Conservation (phyloP, 371 early-diverging fungal species). For the Mucor saturninus region DNA sequence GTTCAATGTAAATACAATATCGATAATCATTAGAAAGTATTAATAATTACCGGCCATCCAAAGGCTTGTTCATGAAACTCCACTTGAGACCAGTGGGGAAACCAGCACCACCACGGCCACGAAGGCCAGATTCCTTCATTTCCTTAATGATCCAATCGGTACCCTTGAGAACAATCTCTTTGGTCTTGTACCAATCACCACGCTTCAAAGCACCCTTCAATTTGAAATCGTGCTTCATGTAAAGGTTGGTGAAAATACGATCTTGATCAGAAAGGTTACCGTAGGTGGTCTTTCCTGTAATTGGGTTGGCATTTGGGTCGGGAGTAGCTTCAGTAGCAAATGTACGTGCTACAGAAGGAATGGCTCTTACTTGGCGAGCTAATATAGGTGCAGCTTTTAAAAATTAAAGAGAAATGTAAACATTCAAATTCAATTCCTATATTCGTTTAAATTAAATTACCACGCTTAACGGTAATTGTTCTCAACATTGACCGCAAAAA, state of each 20-base stretch:
- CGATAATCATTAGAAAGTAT: no score
- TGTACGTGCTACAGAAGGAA: slow-evolving; percentile 42
- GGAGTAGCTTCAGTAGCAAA: slow-evolving; percentile 51
- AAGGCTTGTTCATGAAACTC: slow-evolving; percentile 98
- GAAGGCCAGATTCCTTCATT: slow-evolving; percentile 94
- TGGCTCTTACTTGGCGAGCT: slow-evolving; percentile 30
- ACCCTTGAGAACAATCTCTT: slow-evolving; percentile 95
- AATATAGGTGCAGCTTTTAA: slow-evolving; percentile 24
- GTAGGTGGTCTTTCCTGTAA: slow-evolving; percentile 58
- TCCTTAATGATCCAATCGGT: slow-evolving; percentile 97
- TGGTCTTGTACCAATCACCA: slow-evolving; percentile 99
- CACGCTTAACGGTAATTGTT: slow-evolving; percentile 48
- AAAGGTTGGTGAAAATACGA: slow-evolving; percentile 97
- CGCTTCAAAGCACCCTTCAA: slow-evolving; percentile 91
- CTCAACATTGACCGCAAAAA: slow-evolving; percentile 46
- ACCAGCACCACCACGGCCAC: slow-evolving; percentile 98
- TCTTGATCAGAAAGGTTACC: slow-evolving; percentile 91
- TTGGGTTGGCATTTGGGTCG: slow-evolving; percentile 56
- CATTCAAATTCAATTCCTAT: background rate
- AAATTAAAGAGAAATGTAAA: slow-evolving; percentile 9
- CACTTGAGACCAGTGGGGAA: slow-evolving; percentile 98
- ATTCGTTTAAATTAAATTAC: slow-evolving; percentile 24
- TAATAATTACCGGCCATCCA: slow-evolving; percentile 68
- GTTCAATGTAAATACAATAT: background rate
- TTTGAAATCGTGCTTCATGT: slow-evolving; percentile 88